Percentiles rank a stretch among this genome's conserved stretches.
These are phyloP conservation scores for Dimocarpus longan DNA, from an alignment of 345 rosid species.

Conservation along the genomic window DNA sequence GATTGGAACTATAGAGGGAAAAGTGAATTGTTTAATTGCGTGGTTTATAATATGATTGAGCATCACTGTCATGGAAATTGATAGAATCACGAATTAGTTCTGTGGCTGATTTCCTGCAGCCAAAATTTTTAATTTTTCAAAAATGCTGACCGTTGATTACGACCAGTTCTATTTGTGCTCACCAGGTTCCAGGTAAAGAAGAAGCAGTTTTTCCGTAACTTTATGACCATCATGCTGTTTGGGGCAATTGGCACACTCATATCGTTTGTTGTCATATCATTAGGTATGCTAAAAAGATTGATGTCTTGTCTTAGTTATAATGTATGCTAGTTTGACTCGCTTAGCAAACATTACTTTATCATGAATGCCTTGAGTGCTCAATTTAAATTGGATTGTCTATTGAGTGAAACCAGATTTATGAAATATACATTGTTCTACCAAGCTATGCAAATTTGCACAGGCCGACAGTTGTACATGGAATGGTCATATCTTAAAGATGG, in stretches of 20 bases:
- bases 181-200: slow-evolving; percentile 97
- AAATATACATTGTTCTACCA: too few relatives aligned
- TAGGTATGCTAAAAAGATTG: slow-evolving; percentile 46
- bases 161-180: slow-evolving; percentile 3
- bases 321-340: too few relatives aligned
- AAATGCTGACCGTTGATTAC: background rate
- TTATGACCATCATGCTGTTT: slow-evolving; percentile 89
- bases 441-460: too few relatives aligned
- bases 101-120: background rate
- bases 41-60: background rate
- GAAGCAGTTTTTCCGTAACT: slow-evolving; percentile 97
- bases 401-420: too few relatives aligned
- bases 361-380: background rate
- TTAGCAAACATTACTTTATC: background rate
- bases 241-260: slow-evolving; percentile 95
- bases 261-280: slow-evolving; percentile 76
- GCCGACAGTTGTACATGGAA: background rate
- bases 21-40: background rate
- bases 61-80: background rate
- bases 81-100: background rate
- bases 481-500: background rate
- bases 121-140: background rate
- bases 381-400: background rate
- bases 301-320: background rate
- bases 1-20: background rate